Base-by-base conservation (phyloP, 139 green algal species). In the Volvox reticuliferus region DNA sequence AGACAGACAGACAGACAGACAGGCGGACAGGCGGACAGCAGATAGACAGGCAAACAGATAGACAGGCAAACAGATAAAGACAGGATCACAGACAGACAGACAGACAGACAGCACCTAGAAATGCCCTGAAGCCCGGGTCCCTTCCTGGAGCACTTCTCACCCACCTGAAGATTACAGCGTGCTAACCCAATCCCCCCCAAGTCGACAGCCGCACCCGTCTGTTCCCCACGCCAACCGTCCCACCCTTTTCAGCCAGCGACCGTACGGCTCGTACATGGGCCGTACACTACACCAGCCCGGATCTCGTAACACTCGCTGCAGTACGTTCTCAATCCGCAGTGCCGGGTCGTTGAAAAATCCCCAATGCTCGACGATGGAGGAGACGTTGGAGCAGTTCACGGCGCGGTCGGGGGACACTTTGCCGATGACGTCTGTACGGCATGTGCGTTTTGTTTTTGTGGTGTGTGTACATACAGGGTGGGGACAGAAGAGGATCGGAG, bases 351-450 rank as follows among this genome's bases (percentile, higher is more conserved):
- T 55, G 69, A 89, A 89, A 9, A 82, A 18, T 2, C 85, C 85
- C 69, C 33, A 19, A 18, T 37, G 37, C 3, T 26, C 37, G 1
- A 89, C 2, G 18, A 89, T 22, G n/a, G 85, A 73, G 37, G 69
- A 50, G 85, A 26, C 9, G 85, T 89, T 73, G 69, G 85, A 36
- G 85, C 85, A 89, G 85, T 89, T 68, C 17, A 89, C n/a, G n/a
- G 0, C 18, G 26, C 0, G 14, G 12, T 32, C 9, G 6, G 0
- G 13, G 12, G 22, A 1, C 28, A 73, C 37, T 1, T 82, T 82
- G 69, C 44, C 85, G 3, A 89, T 21, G 13, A 89, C 14, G 2
- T 30, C 85, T 89, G 85, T 16, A 33, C 35, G 44, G 44, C 44
- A 9, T 9, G 44, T 9, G 44, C 9, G 44, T 55, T 5, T 55